Base-by-base conservation (phyloP, 129 eudicot genomes). In the Dittrichia graveolens region DNA sequence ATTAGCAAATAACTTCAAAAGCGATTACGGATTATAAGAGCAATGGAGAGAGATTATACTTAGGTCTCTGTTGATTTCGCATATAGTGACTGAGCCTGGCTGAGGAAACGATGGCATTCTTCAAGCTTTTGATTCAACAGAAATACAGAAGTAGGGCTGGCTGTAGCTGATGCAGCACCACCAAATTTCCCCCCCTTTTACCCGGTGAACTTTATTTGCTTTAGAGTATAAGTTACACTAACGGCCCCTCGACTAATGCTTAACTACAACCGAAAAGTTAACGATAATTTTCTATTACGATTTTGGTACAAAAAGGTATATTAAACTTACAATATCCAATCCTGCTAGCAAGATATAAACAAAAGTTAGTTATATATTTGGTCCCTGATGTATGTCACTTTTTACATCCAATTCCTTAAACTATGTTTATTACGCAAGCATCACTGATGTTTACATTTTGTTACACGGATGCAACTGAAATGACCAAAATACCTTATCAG, bases 41-140 rank as follows among this genome's bases (percentile, higher is more conserved):
- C 31, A 55, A 79, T 35, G 44, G 60, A 72, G 59, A 46, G 75
- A 67, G 34, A 7, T 6, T 10, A 9, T 84, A 94, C 97, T 86
- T 15, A 95, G 82, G 68, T 90, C 81, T 73, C 99, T 74, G 65
- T 95, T 91, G 90, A 95, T 88, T 74, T 95, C 99, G 86, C 99
- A 95, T 42, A 95, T 71, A 72, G 99, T 95, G 70, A 90, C 85
- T 1, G 87, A 67, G 59, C 96, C 99, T 7, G 90, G 96, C 42
- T 59, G 88, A 56, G 99, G 99, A 70, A 90, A 86, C 41, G 97
- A 94, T 69, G 97, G 86, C 99, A 95, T 94, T 57, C 75, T 72
- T n/a, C 55, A 37, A 39, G 69, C 61, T 43, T 73, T 37, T 69
- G 49, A 14, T 59, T 24, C 41, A 58, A 14, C 18, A 12, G 57